Conservation (phyloP, 176 grass and related monocot genomes). For the Oryza glaberrima region DNA sequence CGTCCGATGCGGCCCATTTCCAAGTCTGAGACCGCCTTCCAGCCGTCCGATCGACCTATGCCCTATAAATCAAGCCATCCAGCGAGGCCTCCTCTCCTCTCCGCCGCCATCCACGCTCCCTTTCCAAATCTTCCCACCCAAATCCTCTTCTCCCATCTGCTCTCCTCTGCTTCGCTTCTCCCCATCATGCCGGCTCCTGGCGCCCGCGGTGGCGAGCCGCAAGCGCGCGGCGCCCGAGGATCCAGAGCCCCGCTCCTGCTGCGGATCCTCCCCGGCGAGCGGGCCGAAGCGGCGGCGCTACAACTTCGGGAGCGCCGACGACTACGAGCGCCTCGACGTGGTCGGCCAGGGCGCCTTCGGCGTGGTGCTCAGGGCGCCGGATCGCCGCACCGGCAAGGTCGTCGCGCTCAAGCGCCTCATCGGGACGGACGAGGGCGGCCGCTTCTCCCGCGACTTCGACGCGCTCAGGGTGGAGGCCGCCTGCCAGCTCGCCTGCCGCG, state of each 20-base stretch:
- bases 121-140: no score
- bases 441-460: background rate
- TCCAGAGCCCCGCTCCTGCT: background rate
- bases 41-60: no score
- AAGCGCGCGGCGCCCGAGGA: slow-evolving; percentile 8
- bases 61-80: no score
- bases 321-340: background rate
- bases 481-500: background rate
- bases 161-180: no score
- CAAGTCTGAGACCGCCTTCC: no score
- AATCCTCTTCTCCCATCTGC: background rate
- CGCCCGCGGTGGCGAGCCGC: background rate
- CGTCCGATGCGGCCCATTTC: no score
- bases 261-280: background rate
- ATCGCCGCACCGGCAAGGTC: slow-evolving; percentile 4
- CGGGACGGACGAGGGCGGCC: background rate
- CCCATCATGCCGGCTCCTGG: no score
- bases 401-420: slow-evolving; percentile 6
- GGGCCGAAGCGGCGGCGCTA: slow-evolving; percentile 6
- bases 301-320: background rate
- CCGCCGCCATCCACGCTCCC: no score
- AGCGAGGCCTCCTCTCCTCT: no score
- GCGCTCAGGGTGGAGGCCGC: background rate
- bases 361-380: background rate
- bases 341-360: background rate